These are phyloP conservation scores for Geotrichum candidum DNA, from an alignment of 1,139 yeast species.

Conservation along the genomic window DNA sequence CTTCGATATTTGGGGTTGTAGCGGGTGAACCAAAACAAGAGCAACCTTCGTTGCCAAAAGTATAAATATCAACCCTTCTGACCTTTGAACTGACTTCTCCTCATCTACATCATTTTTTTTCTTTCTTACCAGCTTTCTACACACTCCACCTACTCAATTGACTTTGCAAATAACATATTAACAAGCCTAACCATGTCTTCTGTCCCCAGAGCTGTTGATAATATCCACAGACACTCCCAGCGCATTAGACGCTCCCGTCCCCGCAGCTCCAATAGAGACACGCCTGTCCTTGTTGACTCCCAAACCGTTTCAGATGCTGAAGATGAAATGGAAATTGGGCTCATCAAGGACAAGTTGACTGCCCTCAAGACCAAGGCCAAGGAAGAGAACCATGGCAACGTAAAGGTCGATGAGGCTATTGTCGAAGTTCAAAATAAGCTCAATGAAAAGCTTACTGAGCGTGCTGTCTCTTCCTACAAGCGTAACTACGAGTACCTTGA, in stretches of 20 bases:
- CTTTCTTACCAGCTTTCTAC: neutral
- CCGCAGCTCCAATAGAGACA: neutral
- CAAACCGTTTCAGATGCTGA: constrained; percentile 10
- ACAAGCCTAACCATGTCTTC: neutral
- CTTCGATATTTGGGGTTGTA: neutral
- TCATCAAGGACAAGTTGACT: constrained; percentile 11
- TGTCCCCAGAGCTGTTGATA: neutral
- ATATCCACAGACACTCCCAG: neutral
- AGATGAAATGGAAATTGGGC: constrained; percentile 13
- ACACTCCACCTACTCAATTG: neutral
- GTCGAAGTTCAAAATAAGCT: constrained; percentile 5
- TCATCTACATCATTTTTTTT: no score
- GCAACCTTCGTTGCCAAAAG: neutral
- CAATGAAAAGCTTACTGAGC: constrained; percentile 6
- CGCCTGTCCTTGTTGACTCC: constrained; percentile 9
- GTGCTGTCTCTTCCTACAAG: constrained; percentile 18
- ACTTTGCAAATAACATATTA: neutral
- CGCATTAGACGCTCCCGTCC: neutral
- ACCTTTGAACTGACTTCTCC: neutral
- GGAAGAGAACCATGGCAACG: constrained; percentile 12
- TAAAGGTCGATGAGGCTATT: constrained; percentile 7
- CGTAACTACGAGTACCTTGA: constrained; percentile 30
- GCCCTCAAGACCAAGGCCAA: constrained; percentile 9
- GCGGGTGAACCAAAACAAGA: neutral
- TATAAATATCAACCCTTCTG: neutral